A percentile compares a stretch with the other conserved stretches of the same genome.
These are phyloP conservation scores for Alternaria postmessia DNA, from an alignment of 2,329 filamentous ascomycete genomes.

Conservation along the genomic window DNA sequence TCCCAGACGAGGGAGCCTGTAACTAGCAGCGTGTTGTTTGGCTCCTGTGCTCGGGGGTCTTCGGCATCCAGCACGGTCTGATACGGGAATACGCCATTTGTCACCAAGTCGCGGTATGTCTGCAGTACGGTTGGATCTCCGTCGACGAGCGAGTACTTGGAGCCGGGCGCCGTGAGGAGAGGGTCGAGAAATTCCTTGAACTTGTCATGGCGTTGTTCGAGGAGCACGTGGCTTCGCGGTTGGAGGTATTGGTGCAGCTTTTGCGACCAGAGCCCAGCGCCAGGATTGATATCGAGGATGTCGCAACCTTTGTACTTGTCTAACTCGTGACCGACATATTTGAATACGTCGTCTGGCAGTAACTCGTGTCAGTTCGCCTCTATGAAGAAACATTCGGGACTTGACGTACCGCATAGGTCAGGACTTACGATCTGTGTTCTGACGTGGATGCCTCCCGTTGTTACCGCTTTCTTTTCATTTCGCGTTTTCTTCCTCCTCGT, in stretches of 20 bases:
- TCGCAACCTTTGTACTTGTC: slow-evolving; percentile 78
- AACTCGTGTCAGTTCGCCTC: slow-evolving; percentile 16
- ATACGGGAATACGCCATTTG: slow-evolving; percentile 61
- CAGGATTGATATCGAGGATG: slow-evolving; percentile 86
- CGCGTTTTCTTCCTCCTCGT: slow-evolving; percentile 6
- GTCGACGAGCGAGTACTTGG: slow-evolving; percentile 58
- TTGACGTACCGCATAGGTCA: slow-evolving; percentile 55
- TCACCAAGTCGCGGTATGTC: slow-evolving; percentile 62
- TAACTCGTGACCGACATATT: slow-evolving; percentile 74
- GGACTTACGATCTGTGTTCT: slow-evolving; percentile 54
- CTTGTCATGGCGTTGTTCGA: slow-evolving; percentile 72
- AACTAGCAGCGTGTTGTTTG: slow-evolving; percentile 76
- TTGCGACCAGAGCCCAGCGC: slow-evolving; percentile 77
- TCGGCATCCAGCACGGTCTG: slow-evolving; percentile 58
- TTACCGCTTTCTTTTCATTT: background rate
- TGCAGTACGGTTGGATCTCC: slow-evolving; percentile 33
- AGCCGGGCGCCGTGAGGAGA: slow-evolving; percentile 50
- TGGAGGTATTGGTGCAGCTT: slow-evolving; percentile 77
- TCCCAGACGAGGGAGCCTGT: slow-evolving; percentile 49
- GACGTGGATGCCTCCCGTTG: slow-evolving; percentile 15
- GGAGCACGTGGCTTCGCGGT: slow-evolving; percentile 81
- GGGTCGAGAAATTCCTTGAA: slow-evolving; percentile 69
- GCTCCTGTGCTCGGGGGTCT: slow-evolving; percentile 54
- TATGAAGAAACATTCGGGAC: slow-evolving; percentile 17
- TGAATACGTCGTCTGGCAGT: slow-evolving; percentile 69